Percentiles rank a stretch among this genome's conserved stretches.
These are phyloP conservation scores for Cutaneotrichosporon sp. DNA, from an alignment of 1,284 basidiomycete genomes.

Conservation along the genomic window DNA sequence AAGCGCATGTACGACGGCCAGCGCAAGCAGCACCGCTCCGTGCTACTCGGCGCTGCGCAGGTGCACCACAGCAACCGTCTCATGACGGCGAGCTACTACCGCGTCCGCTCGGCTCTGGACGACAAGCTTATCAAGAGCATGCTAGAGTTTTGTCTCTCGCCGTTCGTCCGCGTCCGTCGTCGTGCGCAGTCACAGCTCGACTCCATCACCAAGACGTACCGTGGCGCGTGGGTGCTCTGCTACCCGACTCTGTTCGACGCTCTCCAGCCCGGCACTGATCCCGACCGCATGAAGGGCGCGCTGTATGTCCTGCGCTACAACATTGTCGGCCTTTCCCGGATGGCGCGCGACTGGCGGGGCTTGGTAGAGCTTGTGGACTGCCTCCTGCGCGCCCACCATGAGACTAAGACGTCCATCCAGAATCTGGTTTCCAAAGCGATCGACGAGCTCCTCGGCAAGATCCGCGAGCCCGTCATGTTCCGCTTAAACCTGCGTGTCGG, in stretches of 20 bases:
- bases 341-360: slow-evolving; percentile 59
- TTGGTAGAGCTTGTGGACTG: slow-evolving; percentile 62
- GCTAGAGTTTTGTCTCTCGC: slow-evolving; percentile 76
- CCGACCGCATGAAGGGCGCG: slow-evolving; percentile 93
- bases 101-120: slow-evolving; percentile 71
- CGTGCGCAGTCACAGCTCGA: slow-evolving; percentile 38
- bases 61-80: slow-evolving; percentile 42
- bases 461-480: slow-evolving; percentile 39
- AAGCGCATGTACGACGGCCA: slow-evolving; percentile 44
- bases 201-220: slow-evolving; percentile 59
- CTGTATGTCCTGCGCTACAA: slow-evolving; percentile 66
- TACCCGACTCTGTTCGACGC: slow-evolving; percentile 70
- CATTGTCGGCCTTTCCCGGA: slow-evolving; percentile 32
- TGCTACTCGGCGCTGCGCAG: slow-evolving; percentile 36
- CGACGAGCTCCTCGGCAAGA: slow-evolving; percentile 53
- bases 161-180: slow-evolving; percentile 62
- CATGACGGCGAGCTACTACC: slow-evolving; percentile 56
- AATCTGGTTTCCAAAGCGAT: slow-evolving; percentile 71
- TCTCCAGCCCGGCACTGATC: slow-evolving; percentile 69
- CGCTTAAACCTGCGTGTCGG: slow-evolving; percentile 26
- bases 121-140: slow-evolving; percentile 73
- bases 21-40: slow-evolving; percentile 39
- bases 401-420: slow-evolving; percentile 93
- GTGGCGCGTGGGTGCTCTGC: slow-evolving; percentile 70
- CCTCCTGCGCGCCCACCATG: slow-evolving; percentile 79